phyloP scores from a whole-genome alignment of 2,329 filamentous ascomycete species.

The Botrytis fabae region DNA sequence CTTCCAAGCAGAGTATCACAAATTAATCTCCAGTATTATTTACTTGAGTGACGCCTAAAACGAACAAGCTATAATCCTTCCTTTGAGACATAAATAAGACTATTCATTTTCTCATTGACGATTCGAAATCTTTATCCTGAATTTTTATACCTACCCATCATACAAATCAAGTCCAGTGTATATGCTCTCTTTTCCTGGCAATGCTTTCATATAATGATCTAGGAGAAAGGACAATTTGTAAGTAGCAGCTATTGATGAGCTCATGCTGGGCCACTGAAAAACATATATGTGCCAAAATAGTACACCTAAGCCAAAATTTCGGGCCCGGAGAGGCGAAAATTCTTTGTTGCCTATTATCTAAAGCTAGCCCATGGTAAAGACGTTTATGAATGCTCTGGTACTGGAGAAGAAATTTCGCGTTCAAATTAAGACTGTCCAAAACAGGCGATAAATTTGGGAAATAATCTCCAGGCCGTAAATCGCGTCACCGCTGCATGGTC shows the following conservation, averaged over 20 bases:
- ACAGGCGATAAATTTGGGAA: background rate
- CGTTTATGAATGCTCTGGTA: too few relatives aligned
- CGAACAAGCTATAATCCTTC: too few relatives aligned
- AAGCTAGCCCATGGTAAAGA: background rate
- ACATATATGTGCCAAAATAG: background rate
- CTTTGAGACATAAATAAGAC: too few relatives aligned
- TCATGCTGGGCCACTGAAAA: background rate
- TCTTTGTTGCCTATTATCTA: background rate
- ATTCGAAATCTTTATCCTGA: too few relatives aligned
- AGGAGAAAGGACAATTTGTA: background rate
- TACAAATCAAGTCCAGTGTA: background rate
- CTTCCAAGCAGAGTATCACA: too few relatives aligned
- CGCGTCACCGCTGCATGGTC: fast-evolving
- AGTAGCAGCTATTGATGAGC: background rate
- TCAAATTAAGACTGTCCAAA: background rate
- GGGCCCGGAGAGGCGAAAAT: background rate
- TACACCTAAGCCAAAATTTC: background rate
- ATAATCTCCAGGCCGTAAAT: background rate
- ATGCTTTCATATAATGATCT: background rate
- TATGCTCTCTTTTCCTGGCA: background rate
- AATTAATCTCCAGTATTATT: too few relatives aligned
- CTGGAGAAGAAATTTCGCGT: background rate
- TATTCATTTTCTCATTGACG: too few relatives aligned
- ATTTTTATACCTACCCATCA: too few relatives aligned
- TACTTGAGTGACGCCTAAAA: too few relatives aligned